Evolutionary conservation across 1,284 basidiomycete genomes (phyloP), one percentile per base, ranked within the genome.

Genomic region (Xerocomus nothofagi): DNA sequence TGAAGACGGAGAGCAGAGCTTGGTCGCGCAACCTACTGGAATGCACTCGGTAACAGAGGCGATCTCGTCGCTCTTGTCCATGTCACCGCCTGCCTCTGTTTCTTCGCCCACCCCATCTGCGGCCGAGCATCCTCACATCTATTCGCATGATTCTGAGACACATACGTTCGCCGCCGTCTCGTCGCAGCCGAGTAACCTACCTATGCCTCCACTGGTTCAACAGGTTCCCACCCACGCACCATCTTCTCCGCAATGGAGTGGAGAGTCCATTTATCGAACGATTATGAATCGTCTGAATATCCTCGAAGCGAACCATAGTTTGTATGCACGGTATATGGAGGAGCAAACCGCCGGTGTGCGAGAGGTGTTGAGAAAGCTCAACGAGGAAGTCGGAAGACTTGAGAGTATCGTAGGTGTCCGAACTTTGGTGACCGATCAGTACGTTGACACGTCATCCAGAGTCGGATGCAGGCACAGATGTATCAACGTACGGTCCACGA

Each of bases 191-290:
- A 56, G 38, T 30, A 43, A 30, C 15, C 3, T 40, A 12, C 45
- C 55, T 1, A 14, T 21, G 2, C 34, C 49, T 9, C 34, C 50
- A 0, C 17, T 26, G 6, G 38, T 39, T 29, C 54, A 50, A 26
- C 60, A 53, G 17, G 39, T 44, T 14, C 36, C 48, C 1, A 18
- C 43, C 0, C 63, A 61, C 9, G 14, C 36, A 4, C 44, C 44
- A 2, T 39, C 61, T 41, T 24, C 57, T 4, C 32, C 34, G 5
- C 54, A 57, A n/a, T 49, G 59, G 48, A 39, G 60, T 3, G 91
- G 91, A n/a, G 94, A 99, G 69, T 96, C 93, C 0, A 96, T 99
- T 61, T 99, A 97, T 63, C 87, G 93, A 10, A 92, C 89, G 10
- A 99, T 99, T 60, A 94, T 94, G 82, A 96, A 98, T 57, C 86